Evolutionary conservation across 1,284 basidiomycete species (phyloP), one percentile per base, ranked within the genome.

Genomic region (Microbotryum intermedium): DNA sequence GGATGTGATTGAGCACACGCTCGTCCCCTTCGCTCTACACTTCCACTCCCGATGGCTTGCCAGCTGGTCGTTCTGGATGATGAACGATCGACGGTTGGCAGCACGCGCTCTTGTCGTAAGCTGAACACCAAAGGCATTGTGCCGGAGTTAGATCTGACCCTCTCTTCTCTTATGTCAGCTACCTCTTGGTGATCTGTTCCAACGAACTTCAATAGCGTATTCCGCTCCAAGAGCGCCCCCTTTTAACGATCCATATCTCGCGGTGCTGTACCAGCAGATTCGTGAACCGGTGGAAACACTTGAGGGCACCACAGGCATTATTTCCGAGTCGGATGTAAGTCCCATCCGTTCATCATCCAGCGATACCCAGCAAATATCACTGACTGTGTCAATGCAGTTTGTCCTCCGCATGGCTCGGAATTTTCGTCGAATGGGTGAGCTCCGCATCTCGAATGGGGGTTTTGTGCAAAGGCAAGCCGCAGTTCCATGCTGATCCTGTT

Each of bases 1-100:
- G 23, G 80, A 80, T 51, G 82, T 97, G 25, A 75, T 97, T 42
- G 81, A 80, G 21, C 81, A 81, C 51, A 84, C 81, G 0, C 84
- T 97, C 2, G 75, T 98, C 1, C 92, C 93, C 0, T 79, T 82
- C 23, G 92, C 92, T 0, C 89, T 97, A 72, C 79, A 80, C 55
- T 81, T 85, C 21, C 92, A 91, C 0, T 91, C 97, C 74, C 81
- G 94, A 42, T 97, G 89, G 87, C 78, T 97, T n/a, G 88, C 84
- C n/a, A 90, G 86, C 63, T 98, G 93, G 94, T 89, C 88, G 4
- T 92, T 97, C 74, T 95, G 92, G 90, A 78, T 90, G 64, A 78
- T 97, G 29, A 84, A 85, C 65, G 79, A 89, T 39, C 80, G 88
- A 52, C 92, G 97, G 74, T 73, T 95, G 16, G 85, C 91, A 2